phyloP scores from a whole-genome alignment of 2,329 filamentous ascomycete species.

The Fusarium ambrosium region DNA sequence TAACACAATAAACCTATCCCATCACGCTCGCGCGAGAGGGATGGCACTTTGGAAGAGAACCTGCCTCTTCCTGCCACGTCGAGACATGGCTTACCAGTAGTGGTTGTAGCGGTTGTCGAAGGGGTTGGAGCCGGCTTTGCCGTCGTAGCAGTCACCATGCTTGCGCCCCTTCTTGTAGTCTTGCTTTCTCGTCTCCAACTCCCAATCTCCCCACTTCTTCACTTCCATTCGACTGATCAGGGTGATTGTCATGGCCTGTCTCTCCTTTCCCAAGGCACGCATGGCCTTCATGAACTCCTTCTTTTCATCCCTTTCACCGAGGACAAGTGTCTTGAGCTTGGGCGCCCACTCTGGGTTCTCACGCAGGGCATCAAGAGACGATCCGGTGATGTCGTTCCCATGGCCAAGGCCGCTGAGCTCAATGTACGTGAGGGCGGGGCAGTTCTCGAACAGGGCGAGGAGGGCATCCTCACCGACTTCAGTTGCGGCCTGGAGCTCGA shows the following conservation, averaged over 20 bases:
- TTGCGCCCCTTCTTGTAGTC: constrained; percentile 27
- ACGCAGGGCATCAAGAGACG: constrained; percentile 9
- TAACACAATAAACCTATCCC: not conserved
- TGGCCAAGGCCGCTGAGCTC: constrained; percentile 8
- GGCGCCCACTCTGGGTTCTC: constrained; percentile 24
- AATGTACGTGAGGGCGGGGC: not conserved
- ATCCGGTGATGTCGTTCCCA: not conserved
- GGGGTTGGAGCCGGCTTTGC: no score
- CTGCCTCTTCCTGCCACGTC: not conserved
- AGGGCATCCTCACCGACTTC: not conserved
- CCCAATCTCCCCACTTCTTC: constrained; percentile 34
- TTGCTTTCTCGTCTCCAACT: accelerated
- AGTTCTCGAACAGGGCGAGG: not conserved
- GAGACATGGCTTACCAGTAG: not conserved
- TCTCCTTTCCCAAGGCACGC: constrained; percentile 24
- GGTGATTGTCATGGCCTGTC: constrained; percentile 5
- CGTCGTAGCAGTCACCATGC: not conserved
- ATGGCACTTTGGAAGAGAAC: not conserved
- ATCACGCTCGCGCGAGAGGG: not conserved
- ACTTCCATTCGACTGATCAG: not conserved
- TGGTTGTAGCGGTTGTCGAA: not conserved
- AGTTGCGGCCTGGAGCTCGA: constrained; percentile 4
- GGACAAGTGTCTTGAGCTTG: constrained; percentile 10
- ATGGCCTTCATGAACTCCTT: constrained; percentile 32
- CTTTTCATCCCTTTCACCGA: not conserved